A percentile compares a stretch with the other conserved stretches of the same genome.
Conservation (phyloP, 768 basidiomycete genomes). For the Phylloporus sp. region DNA sequence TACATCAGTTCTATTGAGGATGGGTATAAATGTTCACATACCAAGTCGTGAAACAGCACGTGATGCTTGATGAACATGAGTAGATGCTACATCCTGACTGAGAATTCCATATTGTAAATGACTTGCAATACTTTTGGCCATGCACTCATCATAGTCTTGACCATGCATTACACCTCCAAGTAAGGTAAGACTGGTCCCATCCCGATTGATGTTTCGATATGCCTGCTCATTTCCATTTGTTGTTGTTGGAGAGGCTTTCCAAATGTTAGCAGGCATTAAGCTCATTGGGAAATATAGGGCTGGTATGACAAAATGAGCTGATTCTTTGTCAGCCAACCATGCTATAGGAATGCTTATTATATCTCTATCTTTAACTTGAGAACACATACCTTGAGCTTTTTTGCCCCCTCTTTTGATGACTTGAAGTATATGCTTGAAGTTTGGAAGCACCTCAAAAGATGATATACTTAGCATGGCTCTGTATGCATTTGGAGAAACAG, state of each 20-base stretch:
- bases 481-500: background rate
- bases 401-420: too few species aligned
- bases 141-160: conserved; percentile 1
- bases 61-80: too few species aligned
- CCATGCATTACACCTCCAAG: conserved; percentile 4
- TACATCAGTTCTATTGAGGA: too few species aligned
- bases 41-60: too few species aligned
- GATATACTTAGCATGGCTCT: conserved; percentile 1
- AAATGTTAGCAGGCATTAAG: background rate
- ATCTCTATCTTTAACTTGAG: too few species aligned
- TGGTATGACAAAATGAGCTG: background rate
- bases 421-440: too few species aligned
- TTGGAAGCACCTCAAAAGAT: background rate
- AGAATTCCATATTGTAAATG: background rate
- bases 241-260: conserved; percentile 5
- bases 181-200: background rate
- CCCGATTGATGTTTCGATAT: background rate
- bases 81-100: background rate
- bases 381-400: too few species aligned
- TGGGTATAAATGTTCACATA: too few species aligned
- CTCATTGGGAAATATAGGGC: conserved; percentile 1
- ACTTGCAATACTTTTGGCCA: background rate
- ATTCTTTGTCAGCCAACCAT: conserved; percentile 3
- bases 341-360: too few species aligned
- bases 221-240: conserved; percentile 8